phyloP scores from a whole-genome alignment of 2,329 filamentous ascomycete species.

The Alternaria solani region DNA sequence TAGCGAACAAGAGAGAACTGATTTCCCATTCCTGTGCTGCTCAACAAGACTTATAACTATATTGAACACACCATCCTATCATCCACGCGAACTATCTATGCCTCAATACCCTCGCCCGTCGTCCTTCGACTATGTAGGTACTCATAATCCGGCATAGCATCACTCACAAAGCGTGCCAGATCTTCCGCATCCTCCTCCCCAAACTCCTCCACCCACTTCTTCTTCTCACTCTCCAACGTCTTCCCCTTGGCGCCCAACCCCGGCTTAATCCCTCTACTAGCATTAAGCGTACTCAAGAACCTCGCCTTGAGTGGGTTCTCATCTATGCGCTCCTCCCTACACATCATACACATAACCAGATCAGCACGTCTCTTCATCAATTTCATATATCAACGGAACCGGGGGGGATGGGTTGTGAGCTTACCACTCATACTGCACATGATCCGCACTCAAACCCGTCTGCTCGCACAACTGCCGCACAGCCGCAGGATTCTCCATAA shows the following conservation, averaged over 20 bases:
- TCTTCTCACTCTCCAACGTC: constrained; percentile 17
- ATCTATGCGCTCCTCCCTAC: constrained; percentile 8
- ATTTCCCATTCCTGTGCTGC: no score
- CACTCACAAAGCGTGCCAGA: constrained; percentile 11
- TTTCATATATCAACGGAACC: no score
- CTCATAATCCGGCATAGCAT: constrained; percentile 24
- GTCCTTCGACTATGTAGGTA: constrained; percentile 11
- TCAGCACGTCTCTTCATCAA: no score
- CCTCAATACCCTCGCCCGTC: not conserved
- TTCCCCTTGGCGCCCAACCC: constrained; percentile 11
- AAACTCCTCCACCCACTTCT: constrained; percentile 23
- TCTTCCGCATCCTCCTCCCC: constrained; percentile 13
- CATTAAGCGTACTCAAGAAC: constrained; percentile 16
- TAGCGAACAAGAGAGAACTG: no score
- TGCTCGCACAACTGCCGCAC: constrained; percentile 20
- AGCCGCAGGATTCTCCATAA: constrained; percentile 18
- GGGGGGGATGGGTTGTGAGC: no score
- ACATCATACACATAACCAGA: no score
- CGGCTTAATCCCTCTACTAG: constrained; percentile 18
- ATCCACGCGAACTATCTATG: not conserved
- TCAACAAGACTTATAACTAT: no score
- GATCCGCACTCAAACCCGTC: constrained; percentile 18
- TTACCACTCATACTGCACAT: constrained; percentile 22
- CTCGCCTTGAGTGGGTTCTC: constrained; percentile 8
- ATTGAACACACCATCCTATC: no score